Percentiles rank a stretch among this genome's conserved stretches.
Evolutionary conservation across 2,329 filamentous ascomycete species (phyloP).

Genomic region (Paecilomyces sp.): DNA sequence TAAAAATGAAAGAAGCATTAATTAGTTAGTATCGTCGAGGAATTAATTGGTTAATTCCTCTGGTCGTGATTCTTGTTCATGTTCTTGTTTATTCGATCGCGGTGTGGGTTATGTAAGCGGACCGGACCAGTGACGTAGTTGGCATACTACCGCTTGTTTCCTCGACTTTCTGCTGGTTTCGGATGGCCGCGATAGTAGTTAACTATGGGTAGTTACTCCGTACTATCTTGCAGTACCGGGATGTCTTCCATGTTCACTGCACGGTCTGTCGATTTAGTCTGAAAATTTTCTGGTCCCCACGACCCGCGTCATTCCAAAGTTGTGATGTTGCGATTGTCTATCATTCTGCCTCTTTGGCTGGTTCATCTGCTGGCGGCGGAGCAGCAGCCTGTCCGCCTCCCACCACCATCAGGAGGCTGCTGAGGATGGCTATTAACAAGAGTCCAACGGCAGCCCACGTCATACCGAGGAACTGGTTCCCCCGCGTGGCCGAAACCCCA

Average conservation of each 20-base stretch:
- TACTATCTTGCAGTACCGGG: too few relatives aligned
- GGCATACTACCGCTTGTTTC: neutral
- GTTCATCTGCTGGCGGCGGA: slow-evolving; percentile 5
- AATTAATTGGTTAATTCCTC: neutral
- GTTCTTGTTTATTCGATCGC: too few relatives aligned
- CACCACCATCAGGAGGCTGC: slow-evolving; percentile 21
- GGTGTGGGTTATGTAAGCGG: neutral
- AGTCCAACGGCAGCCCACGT: slow-evolving; percentile 51
- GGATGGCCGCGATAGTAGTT: neutral
- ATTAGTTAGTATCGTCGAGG: neutral
- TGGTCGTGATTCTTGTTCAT: neutral
- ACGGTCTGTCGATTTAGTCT: neutral
- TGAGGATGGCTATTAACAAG: slow-evolving; percentile 21
- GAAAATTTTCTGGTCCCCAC: neutral
- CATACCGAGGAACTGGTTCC: slow-evolving; percentile 49
- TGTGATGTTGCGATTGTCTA: neutral
- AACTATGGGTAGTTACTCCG: too few relatives aligned
- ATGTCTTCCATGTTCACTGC: neutral
- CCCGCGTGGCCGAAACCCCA: slow-evolving; percentile 44
- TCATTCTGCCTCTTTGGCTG: slow-evolving; percentile 1
- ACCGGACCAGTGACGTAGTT: neutral
- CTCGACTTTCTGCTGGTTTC: neutral
- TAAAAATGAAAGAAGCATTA: neutral
- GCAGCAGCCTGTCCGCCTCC: slow-evolving; percentile 6
- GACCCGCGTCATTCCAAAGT: neutral